These are phyloP conservation scores for Citrus sp. DNA, from an alignment of 345 rosid species.

Conservation along the genomic window DNA sequence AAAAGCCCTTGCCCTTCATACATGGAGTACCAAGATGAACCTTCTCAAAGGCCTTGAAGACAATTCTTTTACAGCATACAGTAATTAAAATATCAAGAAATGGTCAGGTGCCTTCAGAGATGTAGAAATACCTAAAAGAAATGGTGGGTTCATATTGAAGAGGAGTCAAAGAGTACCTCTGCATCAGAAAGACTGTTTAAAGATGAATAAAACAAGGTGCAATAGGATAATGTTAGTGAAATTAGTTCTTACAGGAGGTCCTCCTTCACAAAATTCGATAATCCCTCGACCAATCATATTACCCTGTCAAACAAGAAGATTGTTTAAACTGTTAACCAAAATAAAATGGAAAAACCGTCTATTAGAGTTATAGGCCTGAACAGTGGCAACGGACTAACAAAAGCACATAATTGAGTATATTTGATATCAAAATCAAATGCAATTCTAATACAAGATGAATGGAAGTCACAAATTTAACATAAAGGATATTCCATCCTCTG, in stretches of 20 bases:
- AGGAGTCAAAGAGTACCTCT: background rate
- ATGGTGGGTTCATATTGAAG: background rate
- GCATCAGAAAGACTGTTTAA: background rate
- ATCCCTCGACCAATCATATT: constrained; percentile 68
- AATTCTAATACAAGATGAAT: background rate
- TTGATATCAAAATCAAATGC: background rate
- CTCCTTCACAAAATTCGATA: constrained; percentile 80
- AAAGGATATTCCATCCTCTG: background rate
- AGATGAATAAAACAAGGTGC: background rate
- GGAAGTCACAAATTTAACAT: background rate
- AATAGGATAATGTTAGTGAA: background rate
- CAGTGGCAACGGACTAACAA: background rate
- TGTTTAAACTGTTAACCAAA: background rate
- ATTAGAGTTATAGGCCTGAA: background rate
- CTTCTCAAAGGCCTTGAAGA: background rate
- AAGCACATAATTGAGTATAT: background rate
- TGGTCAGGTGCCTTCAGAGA: background rate
- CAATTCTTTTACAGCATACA: background rate
- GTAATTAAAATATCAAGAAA: background rate
- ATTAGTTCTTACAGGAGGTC: constrained; percentile 62
- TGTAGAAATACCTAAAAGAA: background rate
- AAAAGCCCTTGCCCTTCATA: background rate
- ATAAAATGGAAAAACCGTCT: background rate
- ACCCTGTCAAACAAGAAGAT: constrained; percentile 43
- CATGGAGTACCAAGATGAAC: background rate